Base-by-base conservation (phyloP, 2,329 filamentous ascomycete species). In the Pseudocercospora fijiensis region DNA sequence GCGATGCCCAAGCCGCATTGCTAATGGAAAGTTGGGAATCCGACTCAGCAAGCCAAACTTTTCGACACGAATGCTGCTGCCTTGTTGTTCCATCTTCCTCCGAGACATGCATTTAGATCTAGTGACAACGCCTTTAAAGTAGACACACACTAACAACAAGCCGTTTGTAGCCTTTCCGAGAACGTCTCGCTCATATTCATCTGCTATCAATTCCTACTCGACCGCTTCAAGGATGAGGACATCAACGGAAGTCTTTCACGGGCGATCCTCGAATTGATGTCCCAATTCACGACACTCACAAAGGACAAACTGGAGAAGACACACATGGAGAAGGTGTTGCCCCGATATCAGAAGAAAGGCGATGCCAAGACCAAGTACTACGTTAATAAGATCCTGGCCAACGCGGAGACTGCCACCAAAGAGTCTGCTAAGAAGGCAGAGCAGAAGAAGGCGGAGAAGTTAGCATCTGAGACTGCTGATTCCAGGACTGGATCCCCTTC, bases 281-380 rank as follows among this genome's bases (percentile, higher is more conserved):
- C 86, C 4, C 78, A 83, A 61, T 86, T 87, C 63, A 86, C 84
- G 37, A 88, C 87, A 63, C 82, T 87, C 47, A 85, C 82, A 56
- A 85, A 83, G 67, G 86, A 84, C 64, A 81, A 82, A 51, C 75
- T 87, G 47, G 84, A 87, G 67, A 87, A 84, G 65, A 84, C 86
- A 45, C 90, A 90, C 71, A 84, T 92, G 61, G 83, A 86, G 62
- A 86, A 84, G 60, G 84, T 90, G 16, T 82, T 87, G 45, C 85
- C 85, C 65, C 83, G 85, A 8, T 85, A 89, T 71, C 83, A 82
- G 64, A 88, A 85, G 71, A 87, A 86, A 70, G 88, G 86, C 26
- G 87, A 90, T 70, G 82, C 84, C 0, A 85, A 88, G 58, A 84
- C 86, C 55, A 88, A 88, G 70, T 82, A 82, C 4, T 78, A 88